These are phyloP conservation scores for Phytophthora agathidicida DNA, from an alignment of 352 stramenopile species.

Conservation along the genomic window DNA sequence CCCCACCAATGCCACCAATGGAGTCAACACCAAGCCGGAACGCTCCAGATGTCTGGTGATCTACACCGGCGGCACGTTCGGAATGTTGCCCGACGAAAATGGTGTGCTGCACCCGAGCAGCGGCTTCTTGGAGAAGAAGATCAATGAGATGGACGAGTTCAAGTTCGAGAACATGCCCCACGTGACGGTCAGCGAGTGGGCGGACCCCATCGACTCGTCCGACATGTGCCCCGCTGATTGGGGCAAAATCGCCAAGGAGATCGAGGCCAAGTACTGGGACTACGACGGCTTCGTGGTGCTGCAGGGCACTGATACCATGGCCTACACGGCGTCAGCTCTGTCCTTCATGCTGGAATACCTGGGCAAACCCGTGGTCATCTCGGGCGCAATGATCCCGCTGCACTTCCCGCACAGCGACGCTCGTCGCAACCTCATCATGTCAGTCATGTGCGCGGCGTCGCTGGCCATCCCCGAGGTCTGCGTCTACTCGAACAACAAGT, in stretches of 20 bases:
- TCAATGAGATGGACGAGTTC: constrained; percentile 89
- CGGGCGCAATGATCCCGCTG: constrained; percentile 95
- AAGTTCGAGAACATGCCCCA: constrained; percentile 80
- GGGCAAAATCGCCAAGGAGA: constrained; percentile 92
- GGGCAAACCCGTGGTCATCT: constrained; percentile 96
- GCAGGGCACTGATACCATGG: constrained; percentile 98
- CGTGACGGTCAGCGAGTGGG: constrained; percentile 80
- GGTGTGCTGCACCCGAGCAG: constrained; percentile 85
- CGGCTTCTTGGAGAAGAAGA: constrained; percentile 90
- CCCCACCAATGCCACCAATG: constrained; percentile 18
- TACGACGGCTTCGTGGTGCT: constrained; percentile 98
- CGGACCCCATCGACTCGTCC: constrained; percentile 90
- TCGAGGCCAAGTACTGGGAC: constrained; percentile 94
- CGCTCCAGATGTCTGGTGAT: constrained; percentile 83
- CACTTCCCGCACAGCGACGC: constrained; percentile 97
- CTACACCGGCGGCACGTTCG: constrained; percentile 93
- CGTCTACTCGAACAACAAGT: constrained; percentile 96
- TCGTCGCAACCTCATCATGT: constrained; percentile 96
- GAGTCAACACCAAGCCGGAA: constrained; percentile 24
- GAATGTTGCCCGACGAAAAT: constrained; percentile 82
- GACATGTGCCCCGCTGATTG: constrained; percentile 92
- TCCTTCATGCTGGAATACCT: constrained; percentile 98
- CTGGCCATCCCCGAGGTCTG: constrained; percentile 89
- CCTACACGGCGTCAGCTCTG: constrained; percentile 95
- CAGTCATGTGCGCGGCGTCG: constrained; percentile 82